Conservation (phyloP, 805 yeast species). For the Barnettozyma botsteinii region DNA sequence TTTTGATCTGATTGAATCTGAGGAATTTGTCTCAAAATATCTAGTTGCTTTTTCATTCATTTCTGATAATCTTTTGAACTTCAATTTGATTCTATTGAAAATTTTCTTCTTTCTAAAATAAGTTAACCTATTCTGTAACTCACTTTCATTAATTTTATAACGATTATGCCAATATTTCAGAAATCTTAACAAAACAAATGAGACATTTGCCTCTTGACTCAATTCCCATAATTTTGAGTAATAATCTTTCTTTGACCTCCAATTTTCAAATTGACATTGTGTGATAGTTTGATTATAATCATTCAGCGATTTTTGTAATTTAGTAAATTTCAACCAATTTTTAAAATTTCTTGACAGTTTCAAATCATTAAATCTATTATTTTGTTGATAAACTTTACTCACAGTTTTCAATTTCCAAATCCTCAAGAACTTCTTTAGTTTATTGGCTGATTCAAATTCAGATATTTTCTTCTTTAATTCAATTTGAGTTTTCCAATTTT, state of each 20-base stretch:
- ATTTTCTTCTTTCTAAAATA: constrained; percentile 3
- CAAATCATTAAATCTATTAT: constrained; percentile 5
- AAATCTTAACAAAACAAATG: constrained; percentile 16
- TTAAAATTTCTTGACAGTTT: not conserved
- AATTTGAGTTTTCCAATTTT: constrained; percentile 12
- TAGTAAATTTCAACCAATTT: constrained; percentile 2
- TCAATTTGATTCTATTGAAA: constrained; percentile 8
- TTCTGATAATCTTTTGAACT: not conserved
- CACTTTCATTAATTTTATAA: not conserved
- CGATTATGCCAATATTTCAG: constrained; percentile 18
- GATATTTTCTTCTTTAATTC: not conserved
- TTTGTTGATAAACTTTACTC: not conserved
- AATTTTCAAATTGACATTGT: constrained; percentile 5
- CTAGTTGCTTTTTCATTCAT: not conserved
- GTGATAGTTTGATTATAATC: not conserved
- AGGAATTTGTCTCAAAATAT: not conserved
- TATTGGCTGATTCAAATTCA: not conserved
- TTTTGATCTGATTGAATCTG: not conserved
- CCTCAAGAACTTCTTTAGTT: constrained; percentile 1
- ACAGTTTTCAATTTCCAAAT: constrained; percentile 12
- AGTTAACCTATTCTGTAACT: constrained; percentile 8
- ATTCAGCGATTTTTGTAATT: not conserved
- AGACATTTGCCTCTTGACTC: constrained; percentile 10
- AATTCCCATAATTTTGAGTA: constrained; percentile 9
- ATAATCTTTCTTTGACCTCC: constrained; percentile 9